A percentile compares a stretch with the other conserved stretches of the same genome.
phyloP scores from a whole-genome alignment of 805 yeast species.

The Clavispora santaluciae region DNA sequence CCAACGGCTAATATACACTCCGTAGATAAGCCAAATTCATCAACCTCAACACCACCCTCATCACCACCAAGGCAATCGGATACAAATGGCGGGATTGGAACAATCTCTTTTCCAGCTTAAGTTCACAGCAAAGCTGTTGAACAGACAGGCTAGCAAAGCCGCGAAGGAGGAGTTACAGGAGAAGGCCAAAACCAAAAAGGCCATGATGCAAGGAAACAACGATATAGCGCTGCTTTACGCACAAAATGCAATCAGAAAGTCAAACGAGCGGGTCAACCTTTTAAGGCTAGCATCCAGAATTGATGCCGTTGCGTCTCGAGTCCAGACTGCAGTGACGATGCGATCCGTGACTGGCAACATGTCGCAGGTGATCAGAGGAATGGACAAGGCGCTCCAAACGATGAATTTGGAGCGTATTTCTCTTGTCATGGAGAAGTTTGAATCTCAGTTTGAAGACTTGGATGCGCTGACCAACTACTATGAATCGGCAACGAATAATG shows the following conservation, averaged over 20 bases:
- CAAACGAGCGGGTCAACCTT: conserved; percentile 78
- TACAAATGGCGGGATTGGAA: conserved; percentile 24
- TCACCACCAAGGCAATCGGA: not conserved
- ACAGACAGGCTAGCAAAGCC: conserved; percentile 84
- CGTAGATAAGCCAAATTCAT: not conserved
- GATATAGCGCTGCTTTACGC: conserved; percentile 95
- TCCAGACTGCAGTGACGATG: conserved; percentile 98
- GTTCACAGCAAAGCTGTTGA: conserved; percentile 92
- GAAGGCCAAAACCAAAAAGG: conserved; percentile 85
- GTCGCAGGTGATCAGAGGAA: conserved; percentile 88
- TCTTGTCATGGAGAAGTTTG: conserved; percentile 95
- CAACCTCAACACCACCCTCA: not conserved
- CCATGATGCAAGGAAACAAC: conserved; percentile 75
- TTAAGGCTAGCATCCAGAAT: conserved; percentile 81
- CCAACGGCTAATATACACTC: no score
- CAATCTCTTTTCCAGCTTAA: conserved; percentile 26
- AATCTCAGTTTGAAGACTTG: conserved; percentile 89
- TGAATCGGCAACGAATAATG: conserved; percentile 82
- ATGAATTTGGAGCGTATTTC: conserved; percentile 95
- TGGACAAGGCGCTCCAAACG: conserved; percentile 93
- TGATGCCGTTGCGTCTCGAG: conserved; percentile 93
- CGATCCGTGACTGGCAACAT: conserved; percentile 89
- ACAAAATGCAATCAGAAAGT: conserved; percentile 89
- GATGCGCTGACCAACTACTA: conserved; percentile 93
- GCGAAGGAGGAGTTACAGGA: conserved; percentile 87